Evolutionary conservation across 225 moss, liverwort and hornwort species (phyloP).

Genomic region (Takakia lepidozioides): DNA sequence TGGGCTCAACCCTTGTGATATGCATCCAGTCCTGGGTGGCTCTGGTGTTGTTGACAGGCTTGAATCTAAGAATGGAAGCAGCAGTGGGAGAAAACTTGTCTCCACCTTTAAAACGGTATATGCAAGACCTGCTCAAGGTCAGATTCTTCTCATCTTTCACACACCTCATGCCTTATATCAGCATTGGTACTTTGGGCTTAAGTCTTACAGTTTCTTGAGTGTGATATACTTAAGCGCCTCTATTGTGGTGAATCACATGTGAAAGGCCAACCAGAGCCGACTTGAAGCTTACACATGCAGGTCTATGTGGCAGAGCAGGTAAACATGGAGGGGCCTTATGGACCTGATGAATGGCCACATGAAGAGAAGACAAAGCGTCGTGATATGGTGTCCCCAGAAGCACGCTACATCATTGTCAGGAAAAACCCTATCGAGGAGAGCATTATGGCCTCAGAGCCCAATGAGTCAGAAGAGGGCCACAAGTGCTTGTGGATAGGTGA

Average conservation of each 20-base stretch:
- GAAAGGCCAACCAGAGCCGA: no score
- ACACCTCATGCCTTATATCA: no score
- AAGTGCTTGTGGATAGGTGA: constrained; percentile 54
- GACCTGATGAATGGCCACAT: constrained; percentile 71
- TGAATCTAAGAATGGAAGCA: constrained; percentile 57
- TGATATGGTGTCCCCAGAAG: constrained; percentile 78
- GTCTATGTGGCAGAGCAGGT: constrained; percentile 63
- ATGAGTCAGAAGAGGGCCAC: constrained; percentile 13
- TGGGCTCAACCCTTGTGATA: no score
- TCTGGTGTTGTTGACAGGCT: no score
- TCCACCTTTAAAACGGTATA: constrained; percentile 41
- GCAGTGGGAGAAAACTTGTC: constrained; percentile 67
- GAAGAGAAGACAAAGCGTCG: constrained; percentile 78
- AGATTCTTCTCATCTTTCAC: no score
- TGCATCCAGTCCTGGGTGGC: no score
- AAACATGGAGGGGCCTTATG: constrained; percentile 80
- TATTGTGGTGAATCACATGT: no score
- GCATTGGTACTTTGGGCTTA: no score
- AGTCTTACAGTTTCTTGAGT: no score
- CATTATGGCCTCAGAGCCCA: constrained; percentile 17
- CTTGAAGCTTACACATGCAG: no score
- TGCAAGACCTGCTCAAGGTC: constrained; percentile 77
- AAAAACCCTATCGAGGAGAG: constrained; percentile 21
- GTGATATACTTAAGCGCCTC: no score
- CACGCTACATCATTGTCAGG: constrained; percentile 85